Base-by-base conservation (phyloP, 2,329 filamentous ascomycete genomes). In the Herpotrichia juniperi region DNA sequence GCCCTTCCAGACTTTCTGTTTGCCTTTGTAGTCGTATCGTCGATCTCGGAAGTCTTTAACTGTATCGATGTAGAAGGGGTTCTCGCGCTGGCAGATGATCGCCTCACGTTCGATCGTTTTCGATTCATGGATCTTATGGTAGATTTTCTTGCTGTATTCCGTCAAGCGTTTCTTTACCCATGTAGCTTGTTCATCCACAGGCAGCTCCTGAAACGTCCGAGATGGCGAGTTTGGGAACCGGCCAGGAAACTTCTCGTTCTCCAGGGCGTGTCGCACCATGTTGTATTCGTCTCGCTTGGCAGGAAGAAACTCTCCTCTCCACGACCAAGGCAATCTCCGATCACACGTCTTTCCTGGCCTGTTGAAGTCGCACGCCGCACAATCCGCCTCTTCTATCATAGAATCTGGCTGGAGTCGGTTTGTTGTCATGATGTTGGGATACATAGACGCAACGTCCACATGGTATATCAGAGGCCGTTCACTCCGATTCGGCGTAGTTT, bases 401-500 rank as follows among this genome's bases (percentile, higher is more conserved):
- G 94, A 97, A 74, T 99, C 94, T 0, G 94, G 94, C 64, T 99
- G 94, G 42, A 99, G 76, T 72, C 94, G 89, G 74, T 99, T 99
- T 1, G 94, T 99, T 1, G 96, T 99, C 96, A 99, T 99, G 73
- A 99, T 99, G 74, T 99, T 99, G 9, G 94, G 94, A 72, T 99
- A 99, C 94, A 99, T 99, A 53, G 94, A 97, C 16, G 94, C 94
- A 52, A 99, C 96, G 69, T 99, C 94, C 77, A 99, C 80, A 81
- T 99, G 94, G 76, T 99, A 99, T 59, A 99, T 99, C 26, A 96
- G 83, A 4, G 94, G 94, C 37, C 87, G 81, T 72, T 99, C 94
- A 62, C 81, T 86, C 57, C 94, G 84, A 64, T 96, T 92, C 0
- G 94, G 93, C 0, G 88, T 94, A 46, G 87, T 81, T 72, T 90